Base-by-base conservation (phyloP, 371 early-diverging fungal genomes). In the Mucor plumbeus region DNA sequence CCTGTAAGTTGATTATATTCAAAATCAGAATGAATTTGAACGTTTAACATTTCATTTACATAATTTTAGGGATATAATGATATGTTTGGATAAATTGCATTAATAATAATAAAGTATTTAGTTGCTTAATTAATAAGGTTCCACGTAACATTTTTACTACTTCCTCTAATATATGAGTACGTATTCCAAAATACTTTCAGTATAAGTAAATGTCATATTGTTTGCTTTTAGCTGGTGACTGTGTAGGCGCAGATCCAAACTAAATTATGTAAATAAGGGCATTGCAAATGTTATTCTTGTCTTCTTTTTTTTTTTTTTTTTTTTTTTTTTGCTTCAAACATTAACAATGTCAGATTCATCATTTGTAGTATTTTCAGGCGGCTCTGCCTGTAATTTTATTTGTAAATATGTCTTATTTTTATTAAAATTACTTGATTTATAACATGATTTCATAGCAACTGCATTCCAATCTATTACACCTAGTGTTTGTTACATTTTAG, bases 361-460 rank as follows among this genome's bases (percentile, higher is more conserved):
- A 7, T 67, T 90, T 67, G 70, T 88, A 39, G 81, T 90, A 4
- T 86, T 92, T 67, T 89, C 90, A 40, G 92, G 92, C 47, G 92
- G 92, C 21, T 86, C 90, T 14, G 92, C 91, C 15, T 88, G 89
- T 61, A 92, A 92, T 68, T 77, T 77, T 72, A 63, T 84, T 81
- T 70, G 76, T 73, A 73, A 58, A 6, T 31, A 53, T 53, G 26
- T 9, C 14, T 8, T 9, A 10, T 31, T 5, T 21, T 0, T 13
- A 21, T 7, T 5, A 2, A 1, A 13, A 26, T 13, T 21, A 26
- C 21, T 21, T 26, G 50, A 50, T 26, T 4, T 31, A 26, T 53
- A 53, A 53, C 31, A 14, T 34, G 8, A 38, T 14, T 50, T 40
- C 36, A 5, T 59, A 74, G 76, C 87, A 65, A 56, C 66, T 57